Evolutionary conservation across 2,329 filamentous ascomycete genomes (phyloP), one percentile per base, ranked within the genome.

Genomic region (Apiospora koreana): DNA sequence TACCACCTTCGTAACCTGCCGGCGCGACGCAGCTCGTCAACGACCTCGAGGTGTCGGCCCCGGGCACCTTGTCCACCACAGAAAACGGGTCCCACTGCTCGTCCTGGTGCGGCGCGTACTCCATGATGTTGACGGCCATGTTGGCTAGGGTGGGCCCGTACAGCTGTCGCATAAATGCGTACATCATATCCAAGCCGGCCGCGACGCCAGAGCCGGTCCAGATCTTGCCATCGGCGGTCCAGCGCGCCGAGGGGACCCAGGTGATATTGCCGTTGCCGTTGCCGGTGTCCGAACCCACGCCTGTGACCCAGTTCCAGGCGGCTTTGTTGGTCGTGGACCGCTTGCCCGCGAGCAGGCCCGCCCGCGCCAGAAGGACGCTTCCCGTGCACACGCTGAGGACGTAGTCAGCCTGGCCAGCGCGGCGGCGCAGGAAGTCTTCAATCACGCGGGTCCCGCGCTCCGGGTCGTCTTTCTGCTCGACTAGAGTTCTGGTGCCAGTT

Each of bases 81-180:
- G 76, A 72, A 46, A 75, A 76, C 18, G 77, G 76, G 70, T 76
- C 77, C 76, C 72, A 75, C 54, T 71, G 16, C 18, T 71, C 70
- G 54, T 76, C 67, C 1, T 46, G 67, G 45, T 73, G 72, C 25
- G 73, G 72, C 14, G 72, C 65, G 25, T 74, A 75, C 71, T 78
- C 75, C 16, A 75, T 74, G 16, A 2, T n/a, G 79, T 91, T 91
- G 80, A 92, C 90, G 70, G 88, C 85, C 43, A 73, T 76, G 68
- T 84, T 79, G 2, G 87, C 86, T 38, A 90, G 78, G 0, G 84
- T 83, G 48, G 85, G 81, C 0, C 74, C 74, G 38, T 73, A 73
- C 21, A 74, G 5, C 0, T 71, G 62, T 69, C 72, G 71, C 23
- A 73, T 48, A 68, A 71, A 75, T 0, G 62, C 71, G 0, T 74